Conservation (phyloP, 495 filamentous ascomycete species). For the Copromyces sp. region DNA sequence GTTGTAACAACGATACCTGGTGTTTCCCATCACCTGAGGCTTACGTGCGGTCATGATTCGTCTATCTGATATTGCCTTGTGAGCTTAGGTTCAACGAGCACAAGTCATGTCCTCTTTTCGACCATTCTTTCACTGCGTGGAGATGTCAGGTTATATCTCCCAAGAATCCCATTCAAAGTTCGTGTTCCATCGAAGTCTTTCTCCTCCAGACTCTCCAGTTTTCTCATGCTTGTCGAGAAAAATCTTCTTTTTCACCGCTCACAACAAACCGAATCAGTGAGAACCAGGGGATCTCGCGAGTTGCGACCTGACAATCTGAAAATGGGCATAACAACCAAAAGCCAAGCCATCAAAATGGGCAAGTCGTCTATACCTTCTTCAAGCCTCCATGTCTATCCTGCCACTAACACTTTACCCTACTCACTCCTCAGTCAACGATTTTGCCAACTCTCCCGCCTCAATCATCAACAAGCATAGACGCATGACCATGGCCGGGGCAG, state of each 20-base stretch:
- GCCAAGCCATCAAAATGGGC: not conserved
- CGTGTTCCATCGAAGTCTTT: not conserved
- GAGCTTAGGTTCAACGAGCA: not conserved
- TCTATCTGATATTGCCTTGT: not conserved
- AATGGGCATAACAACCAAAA: not conserved
- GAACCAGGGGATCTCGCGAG: not conserved
- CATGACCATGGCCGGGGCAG: not conserved
- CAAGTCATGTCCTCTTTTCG: not conserved
- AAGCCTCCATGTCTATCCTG: not conserved
- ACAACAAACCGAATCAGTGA: not conserved
- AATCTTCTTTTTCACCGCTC: not conserved
- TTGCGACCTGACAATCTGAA: not conserved
- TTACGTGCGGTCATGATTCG: not conserved
- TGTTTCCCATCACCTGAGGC: not conserved
- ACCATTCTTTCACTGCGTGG: not conserved
- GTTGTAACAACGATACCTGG: not conserved
- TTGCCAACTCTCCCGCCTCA: not conserved
- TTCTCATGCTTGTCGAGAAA: not conserved
- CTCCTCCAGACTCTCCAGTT: not conserved
- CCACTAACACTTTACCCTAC: not conserved
- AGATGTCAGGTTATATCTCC: not conserved
- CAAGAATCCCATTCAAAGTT: not conserved
- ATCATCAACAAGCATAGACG: not conserved
- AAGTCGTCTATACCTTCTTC: not conserved
- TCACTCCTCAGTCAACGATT: not conserved